Evolutionary conservation across 495 filamentous ascomycete genomes (phyloP), one percentile per base, ranked within the genome.

Genomic region (Daldinia decipiens): DNA sequence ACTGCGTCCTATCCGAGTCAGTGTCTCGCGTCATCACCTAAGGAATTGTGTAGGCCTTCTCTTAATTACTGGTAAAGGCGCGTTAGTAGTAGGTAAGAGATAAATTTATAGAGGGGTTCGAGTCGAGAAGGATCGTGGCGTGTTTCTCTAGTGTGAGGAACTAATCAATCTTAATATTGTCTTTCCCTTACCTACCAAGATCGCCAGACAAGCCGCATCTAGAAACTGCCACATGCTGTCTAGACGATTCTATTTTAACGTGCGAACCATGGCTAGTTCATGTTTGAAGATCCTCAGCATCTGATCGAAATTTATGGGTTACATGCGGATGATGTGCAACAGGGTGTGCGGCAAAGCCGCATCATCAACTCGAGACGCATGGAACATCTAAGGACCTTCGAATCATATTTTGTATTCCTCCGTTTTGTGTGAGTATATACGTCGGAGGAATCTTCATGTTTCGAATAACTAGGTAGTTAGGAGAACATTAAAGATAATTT

Each of bases 231-330:
- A 52, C 1, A 32, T 36, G 27, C 55, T n/a, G 24, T 58, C 63
- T 53, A 47, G 66, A 62, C 43, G 59, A 32, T 68, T 68, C 69
- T 72, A 67, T 67, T 72, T 72, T 64, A 72, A 54, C 64, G 36
- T 47, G 36, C 29, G 50, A 67, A 60, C 65, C 47, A 39, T 59
- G 68, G 59, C 52, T 59, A 36, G 45, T 51, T 64, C 11, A 38
- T 69, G 57, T 58, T 55, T 55, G 56, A 40, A 31, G 70, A 73
- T 73, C 70, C 61, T 54, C 55, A 55, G 34, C 61, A 65, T 65
- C 65, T 68, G 65, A 72, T 72, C 70, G 70, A 68, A 53, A 47
- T 61, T 56, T 62, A 62, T 73, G 70, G 70, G 70, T 73, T 73
- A 47, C 70, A 69, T 70, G 62, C 65, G 61, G 70, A 69, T 73